A percentile compares a stretch with the other conserved stretches of the same genome.
These are phyloP conservation scores for Astragalus membranaceus DNA, from an alignment of 306 rosid genomes.

Conservation along the genomic window DNA sequence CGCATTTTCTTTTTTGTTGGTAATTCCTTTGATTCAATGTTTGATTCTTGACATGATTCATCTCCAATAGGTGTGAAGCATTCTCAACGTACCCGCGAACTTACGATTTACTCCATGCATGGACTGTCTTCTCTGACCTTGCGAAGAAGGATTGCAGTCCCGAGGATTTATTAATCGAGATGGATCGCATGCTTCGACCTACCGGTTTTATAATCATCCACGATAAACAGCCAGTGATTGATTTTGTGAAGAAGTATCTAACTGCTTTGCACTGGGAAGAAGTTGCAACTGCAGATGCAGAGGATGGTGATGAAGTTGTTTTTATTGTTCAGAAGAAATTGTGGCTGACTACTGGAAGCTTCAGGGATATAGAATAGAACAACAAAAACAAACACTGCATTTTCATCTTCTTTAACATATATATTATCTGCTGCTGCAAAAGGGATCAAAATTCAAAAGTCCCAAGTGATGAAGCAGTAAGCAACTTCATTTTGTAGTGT, in stretches of 20 bases:
- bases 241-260: conserved; percentile 59
- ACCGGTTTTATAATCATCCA: conserved; percentile 70
- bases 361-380: conserved; percentile 37
- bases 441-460: conserved; percentile 42
- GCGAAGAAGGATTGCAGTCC: conserved; percentile 66
- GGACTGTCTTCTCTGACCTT: conserved; percentile 71
- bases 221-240: conserved; percentile 63
- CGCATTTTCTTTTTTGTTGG: conserved; percentile 1
- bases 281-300: conserved; percentile 46
- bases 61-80: conserved; percentile 69
- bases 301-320: conserved; percentile 55
- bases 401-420: conserved; percentile 6
- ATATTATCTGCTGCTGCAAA: conserved; percentile 21
- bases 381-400: conserved; percentile 17
- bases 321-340: conserved; percentile 77
- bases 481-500: conserved; percentile 40
- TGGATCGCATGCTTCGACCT: conserved; percentile 86
- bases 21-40: neutral
- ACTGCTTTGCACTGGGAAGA: conserved; percentile 89
- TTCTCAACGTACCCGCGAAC: conserved; percentile 94
- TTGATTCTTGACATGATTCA: conserved; percentile 10
- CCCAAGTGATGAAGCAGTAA: conserved; percentile 34
- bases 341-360: conserved; percentile 68
- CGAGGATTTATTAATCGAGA: conserved; percentile 78
- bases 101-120: conserved; percentile 83